Conservation (phyloP, 345 rosid genomes). For the Litchi chinensis region DNA sequence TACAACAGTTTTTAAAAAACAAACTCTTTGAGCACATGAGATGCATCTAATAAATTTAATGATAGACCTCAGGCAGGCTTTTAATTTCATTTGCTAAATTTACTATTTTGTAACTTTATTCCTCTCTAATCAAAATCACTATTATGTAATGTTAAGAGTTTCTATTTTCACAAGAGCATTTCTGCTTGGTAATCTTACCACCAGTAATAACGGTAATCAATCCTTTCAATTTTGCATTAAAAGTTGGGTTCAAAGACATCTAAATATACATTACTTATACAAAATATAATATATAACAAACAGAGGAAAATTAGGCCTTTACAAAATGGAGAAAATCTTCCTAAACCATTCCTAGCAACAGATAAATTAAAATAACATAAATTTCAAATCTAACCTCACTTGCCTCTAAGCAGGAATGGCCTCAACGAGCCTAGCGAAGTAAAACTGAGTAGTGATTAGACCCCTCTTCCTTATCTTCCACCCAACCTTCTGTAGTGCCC, state of each 20-base stretch:
- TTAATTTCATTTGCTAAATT: neutral
- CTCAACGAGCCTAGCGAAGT: constrained; percentile 84
- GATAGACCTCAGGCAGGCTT: neutral
- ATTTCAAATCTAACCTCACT: constrained; percentile 32
- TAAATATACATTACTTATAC: constrained; percentile 18
- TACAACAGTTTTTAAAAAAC: neutral
- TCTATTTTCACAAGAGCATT: too few relatives aligned
- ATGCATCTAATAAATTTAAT: neutral
- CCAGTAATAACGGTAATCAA: neutral
- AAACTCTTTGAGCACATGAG: neutral
- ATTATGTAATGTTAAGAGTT: neutral
- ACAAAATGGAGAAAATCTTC: constrained; percentile 10
- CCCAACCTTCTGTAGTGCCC: constrained; percentile 76
- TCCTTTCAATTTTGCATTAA: constrained; percentile 3
- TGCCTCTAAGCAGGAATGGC: constrained; percentile 61
- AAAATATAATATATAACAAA: constrained; percentile 4
- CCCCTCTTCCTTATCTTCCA: constrained; percentile 92
- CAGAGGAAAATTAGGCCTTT: constrained; percentile 19
- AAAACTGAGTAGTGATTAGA: constrained; percentile 71
- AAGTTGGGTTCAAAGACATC: constrained; percentile 18
- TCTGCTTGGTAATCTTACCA: too few relatives aligned
- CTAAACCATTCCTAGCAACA: constrained; percentile 1
- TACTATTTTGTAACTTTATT: neutral
- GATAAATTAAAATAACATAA: neutral
- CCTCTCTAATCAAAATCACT: neutral